Base-by-base conservation (phyloP, 2,329 filamentous ascomycete species). In the Coniochaeta ligniaria region DNA sequence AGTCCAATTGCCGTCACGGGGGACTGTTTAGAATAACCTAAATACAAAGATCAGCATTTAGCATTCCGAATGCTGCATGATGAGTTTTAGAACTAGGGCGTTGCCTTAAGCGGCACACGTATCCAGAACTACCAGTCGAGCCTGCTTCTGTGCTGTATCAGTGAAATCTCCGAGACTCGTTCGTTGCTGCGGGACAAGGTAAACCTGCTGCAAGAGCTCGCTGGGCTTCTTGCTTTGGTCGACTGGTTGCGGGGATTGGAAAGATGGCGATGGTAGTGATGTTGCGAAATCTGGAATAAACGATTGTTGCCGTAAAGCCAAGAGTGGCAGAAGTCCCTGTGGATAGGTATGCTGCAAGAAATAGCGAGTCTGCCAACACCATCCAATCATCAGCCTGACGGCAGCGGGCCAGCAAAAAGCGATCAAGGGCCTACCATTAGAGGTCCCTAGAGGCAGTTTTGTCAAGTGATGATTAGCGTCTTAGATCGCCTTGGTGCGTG, bases 401-500 rank as follows among this genome's bases (percentile, higher is more conserved):
- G 24, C 3, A 55, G 38, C 17, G 54, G 59, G 26, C 47, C 24
- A 28, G 56, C 8, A 57, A 60, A 20, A 20, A 36, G 43, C 47
- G 28, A n/a, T 12, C 47, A 36, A 57, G 36, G 47, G n/a, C 68
- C 61, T 59, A 63, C 65, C 59, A 62, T 63, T 60, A 60, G 63
- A 66, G 28, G 35, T 75, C 80, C 80, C 81, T 83, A 83, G 71
- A 82, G 75, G 66, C 60, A 64, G 57, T 26, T 59, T 36, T 57
- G 60, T 72, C 72, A 73, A 73, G 54, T 76, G 77, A 76, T 72
- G 66, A 82, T 83, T 84, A 85, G 81, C 79, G 74, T 78, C 80
- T 82, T 78, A 93, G 69, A 92, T 90, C 75, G 89, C 89, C 77
- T 90, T 90, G 69, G 89, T 91, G 74, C 90, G 88, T 76, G 89